These are phyloP conservation scores for Candida odintsovae DNA, from an alignment of 805 yeast species.

Conservation along the genomic window DNA sequence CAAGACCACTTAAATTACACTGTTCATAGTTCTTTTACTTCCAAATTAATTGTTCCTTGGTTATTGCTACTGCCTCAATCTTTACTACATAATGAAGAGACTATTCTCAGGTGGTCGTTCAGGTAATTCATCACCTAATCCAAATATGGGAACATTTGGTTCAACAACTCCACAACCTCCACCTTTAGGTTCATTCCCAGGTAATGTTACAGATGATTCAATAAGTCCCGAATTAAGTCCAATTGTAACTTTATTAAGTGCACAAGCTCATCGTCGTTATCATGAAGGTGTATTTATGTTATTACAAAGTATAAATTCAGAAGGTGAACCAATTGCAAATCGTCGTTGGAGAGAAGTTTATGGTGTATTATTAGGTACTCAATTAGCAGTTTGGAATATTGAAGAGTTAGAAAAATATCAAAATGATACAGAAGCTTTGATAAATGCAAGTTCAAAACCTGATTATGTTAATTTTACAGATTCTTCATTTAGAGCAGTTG, in stretches of 20 bases:
- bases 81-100: constrained; percentile 13
- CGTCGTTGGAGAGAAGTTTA: constrained; percentile 90
- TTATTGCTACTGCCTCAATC: too few species aligned
- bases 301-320: constrained; percentile 67
- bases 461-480: constrained; percentile 88
- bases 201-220: constrained; percentile 6
- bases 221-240: constrained; percentile 45
- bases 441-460: constrained; percentile 66
- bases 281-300: constrained; percentile 73
- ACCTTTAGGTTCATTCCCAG: not conserved
- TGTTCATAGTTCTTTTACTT: too few species aligned
- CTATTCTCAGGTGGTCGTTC: constrained; percentile 20
- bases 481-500: constrained; percentile 73
- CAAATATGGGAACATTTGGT: constrained; percentile 8
- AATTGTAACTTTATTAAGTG: constrained; percentile 65
- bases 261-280: constrained; percentile 71
- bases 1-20: too few species aligned
- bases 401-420: constrained; percentile 50
- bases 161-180: constrained; percentile 7
- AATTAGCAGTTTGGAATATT: constrained; percentile 90
- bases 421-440: constrained; percentile 38
- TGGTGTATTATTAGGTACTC: constrained; percentile 87
- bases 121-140: constrained; percentile 14
- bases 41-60: not conserved
- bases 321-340: constrained; percentile 74